Base-by-base conservation (phyloP, 2,329 filamentous ascomycete genomes). In the Ascocoryne sarcoides region DNA sequence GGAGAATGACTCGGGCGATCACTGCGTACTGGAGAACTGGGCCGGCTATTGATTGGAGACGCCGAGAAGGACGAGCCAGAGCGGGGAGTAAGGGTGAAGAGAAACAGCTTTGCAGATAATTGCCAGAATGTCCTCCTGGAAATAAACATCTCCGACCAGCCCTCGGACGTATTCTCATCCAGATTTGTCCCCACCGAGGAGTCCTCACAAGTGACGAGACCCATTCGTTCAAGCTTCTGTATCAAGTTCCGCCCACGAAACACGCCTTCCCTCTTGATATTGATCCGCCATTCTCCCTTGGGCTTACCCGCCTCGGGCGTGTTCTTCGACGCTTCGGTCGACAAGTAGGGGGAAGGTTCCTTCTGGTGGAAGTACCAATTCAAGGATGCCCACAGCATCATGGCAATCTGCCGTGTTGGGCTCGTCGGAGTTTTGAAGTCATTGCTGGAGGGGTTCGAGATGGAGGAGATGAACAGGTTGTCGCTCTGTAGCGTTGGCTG, bases 331-430 rank as follows among this genome's bases (percentile, higher is more conserved):
- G 74, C 68, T 4, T 76, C 66, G 5, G 76, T 84, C 14, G 70
- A 69, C 23, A 92, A 58, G 36, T 76, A 72, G 0, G 74, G 69
- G 16, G 73, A 68, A 0, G 90, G 90, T 52, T 82, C 73, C 1
- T 79, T 73, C 61, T 94, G 86, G 64, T 95, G 89, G 54, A 95
- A 96, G 67, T 96, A 96, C 90, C 90, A 96, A 68, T 87, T 95
- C 31, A 96, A 68, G 1, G 87, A 89, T 23, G 88, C 79, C 85
- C 87, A 96, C 5, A 96, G 72, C 83, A 95, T 94, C 85, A 95
- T 88, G 50, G 90, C 90, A 45, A 95, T 85, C 64, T 94, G 85
- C 32, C 89, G 73, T 1, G 87, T 92, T 0, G 86, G 86, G 46
- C 87, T 94, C 10, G 72, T 78, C 1, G 82, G 75, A 1, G 86